Evolutionary conservation across 2,329 filamentous ascomycete genomes (phyloP).

Genomic region (Bipolaris zeicola): DNA sequence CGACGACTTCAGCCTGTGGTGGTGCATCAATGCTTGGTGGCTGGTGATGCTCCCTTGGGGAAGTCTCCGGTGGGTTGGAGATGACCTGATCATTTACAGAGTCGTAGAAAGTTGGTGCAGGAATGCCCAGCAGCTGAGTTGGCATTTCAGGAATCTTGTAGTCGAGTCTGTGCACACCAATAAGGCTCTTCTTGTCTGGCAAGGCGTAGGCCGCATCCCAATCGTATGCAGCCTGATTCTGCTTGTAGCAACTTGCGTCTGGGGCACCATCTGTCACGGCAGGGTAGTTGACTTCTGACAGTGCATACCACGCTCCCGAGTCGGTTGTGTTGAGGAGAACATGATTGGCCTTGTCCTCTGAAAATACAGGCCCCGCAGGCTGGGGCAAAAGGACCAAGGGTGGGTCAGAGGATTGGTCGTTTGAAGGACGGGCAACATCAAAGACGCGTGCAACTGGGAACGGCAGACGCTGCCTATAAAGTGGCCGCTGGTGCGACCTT

Average conservation of each 20-base stretch:
- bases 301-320: conserved; percentile 88
- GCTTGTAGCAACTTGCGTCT: conserved; percentile 61
- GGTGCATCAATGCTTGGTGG: conserved; percentile 29
- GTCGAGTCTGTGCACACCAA: conserved; percentile 49
- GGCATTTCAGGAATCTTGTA: conserved; percentile 28
- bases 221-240: conserved; percentile 27
- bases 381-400: conserved; percentile 87
- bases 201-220: conserved; percentile 37
- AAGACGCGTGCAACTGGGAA: conserved; percentile 87
- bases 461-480: conserved; percentile 64
- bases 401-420: conserved; percentile 68
- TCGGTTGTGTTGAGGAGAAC: conserved; percentile 87
- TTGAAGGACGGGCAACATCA: conserved; percentile 78
- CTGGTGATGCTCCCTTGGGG: conserved; percentile 22
- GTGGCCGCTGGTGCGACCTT: conserved; percentile 30
- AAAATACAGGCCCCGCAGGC: conserved; percentile 67
- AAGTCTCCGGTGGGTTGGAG: conserved; percentile 28
- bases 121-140: conserved; percentile 30
- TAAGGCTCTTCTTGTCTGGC: conserved; percentile 43
- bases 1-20: conserved; percentile 21
- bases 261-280: conserved; percentile 74
- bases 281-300: conserved; percentile 86
- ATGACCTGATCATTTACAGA: conserved; percentile 27
- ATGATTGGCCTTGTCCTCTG: conserved; percentile 49
- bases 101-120: conserved; percentile 32